Conservation (phyloP, 257 asterid species). For the Orobanche coerulescens region DNA sequence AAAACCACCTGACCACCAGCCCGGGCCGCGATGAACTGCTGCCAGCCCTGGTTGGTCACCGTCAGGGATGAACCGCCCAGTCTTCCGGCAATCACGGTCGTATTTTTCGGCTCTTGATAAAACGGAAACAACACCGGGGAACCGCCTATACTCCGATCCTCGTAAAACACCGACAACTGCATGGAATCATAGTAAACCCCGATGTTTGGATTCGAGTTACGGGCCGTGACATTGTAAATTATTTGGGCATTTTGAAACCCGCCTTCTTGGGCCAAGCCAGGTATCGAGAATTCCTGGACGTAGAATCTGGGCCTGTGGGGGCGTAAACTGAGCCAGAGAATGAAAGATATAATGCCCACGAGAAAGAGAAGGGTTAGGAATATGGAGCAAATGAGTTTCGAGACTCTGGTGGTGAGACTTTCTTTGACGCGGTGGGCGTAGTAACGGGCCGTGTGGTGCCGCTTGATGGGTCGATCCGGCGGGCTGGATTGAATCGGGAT, state of each 20-base stretch:
- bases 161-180: constrained; percentile 40
- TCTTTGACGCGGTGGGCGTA: constrained; percentile 78
- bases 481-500: constrained; percentile 33
- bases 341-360: constrained; percentile 61
- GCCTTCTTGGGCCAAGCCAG: constrained; percentile 26
- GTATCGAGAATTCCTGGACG: constrained; percentile 54
- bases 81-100: constrained; percentile 41
- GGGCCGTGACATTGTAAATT: constrained; percentile 53
- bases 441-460: constrained; percentile 71
- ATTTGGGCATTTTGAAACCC: constrained; percentile 40
- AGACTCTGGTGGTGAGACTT: constrained; percentile 61
- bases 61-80: constrained; percentile 47
- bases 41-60: constrained; percentile 39
- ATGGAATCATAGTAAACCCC: constrained; percentile 57
- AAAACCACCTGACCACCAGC: constrained; percentile 49
- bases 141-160: constrained; percentile 43
- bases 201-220: constrained; percentile 58
- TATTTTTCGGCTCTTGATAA: constrained; percentile 67
- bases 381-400: constrained; percentile 63
- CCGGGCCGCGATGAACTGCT: constrained; percentile 36
- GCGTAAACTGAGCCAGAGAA: constrained; percentile 77
- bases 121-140: constrained; percentile 38
- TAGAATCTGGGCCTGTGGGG: constrained; percentile 85
- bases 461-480: constrained; percentile 29
- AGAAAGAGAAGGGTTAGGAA: constrained; percentile 50